Base-by-base conservation (phyloP, 768 basidiomycete genomes). In the Mycena epipterygia region DNA sequence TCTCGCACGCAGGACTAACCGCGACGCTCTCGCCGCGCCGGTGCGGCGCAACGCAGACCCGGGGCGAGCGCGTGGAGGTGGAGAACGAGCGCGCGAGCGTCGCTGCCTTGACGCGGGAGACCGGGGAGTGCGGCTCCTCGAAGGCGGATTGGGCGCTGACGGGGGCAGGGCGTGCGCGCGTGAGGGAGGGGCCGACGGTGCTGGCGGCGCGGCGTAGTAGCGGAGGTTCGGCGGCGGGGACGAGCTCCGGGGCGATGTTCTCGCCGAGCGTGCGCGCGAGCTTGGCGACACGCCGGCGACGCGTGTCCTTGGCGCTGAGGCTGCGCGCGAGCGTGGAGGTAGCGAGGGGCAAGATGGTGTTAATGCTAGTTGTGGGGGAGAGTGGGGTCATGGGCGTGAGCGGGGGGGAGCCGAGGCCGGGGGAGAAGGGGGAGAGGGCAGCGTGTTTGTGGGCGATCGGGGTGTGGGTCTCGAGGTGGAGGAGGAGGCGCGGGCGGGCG, bases 241-340 rank as follows among this genome's bases (percentile, higher is more conserved):
- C 35, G 58, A 71, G 51, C 27, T 66, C 70, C 9, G 70, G 70
- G 8, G 70, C 59, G 63, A 71, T 52, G 59, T 71, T 71, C 39
- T 71, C 70, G 32, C 53, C 59, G 33, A 65, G 64, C 27, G 64
- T 66, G 51, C 64, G 69, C 33, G 69, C 14, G 64, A 70, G 57
- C 57, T 70, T 70, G n/a, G 64, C 35, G 52, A 2, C 67, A 56
- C 6, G 75, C 60, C 62, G 65, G 70, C 21, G 57, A 56, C 23
- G 77, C 61, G 17, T 5, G 67, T 32, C 64, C 30, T 59, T 66
- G 11, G 41, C 13, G 29, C 37, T 29, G 19, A 29, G 42, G 46
- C 46, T 32, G 49, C 51, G 51, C 39, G 39, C 42, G n/a, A 41
- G 30, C 30, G 37, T 30, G 17, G 52, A 12, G 9, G 35, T 25